phyloP scores from a whole-genome alignment of 495 filamentous ascomycete species.

The Penicillium cosmopolitanum region DNA sequence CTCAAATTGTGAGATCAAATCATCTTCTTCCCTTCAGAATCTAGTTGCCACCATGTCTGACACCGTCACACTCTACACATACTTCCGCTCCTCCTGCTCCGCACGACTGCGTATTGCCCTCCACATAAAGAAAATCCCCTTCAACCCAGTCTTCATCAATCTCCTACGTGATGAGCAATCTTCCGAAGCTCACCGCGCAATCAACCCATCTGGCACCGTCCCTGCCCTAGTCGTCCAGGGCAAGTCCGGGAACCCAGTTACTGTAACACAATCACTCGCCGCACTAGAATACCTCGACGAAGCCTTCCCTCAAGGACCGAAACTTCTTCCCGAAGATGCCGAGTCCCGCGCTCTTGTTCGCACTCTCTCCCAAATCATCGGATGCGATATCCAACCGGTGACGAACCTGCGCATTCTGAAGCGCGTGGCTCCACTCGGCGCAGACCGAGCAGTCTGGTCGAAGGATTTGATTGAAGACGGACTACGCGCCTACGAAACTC shows the following conservation, averaged over 20 bases:
- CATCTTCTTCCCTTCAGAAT: neutral
- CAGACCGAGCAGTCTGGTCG: conserved; percentile 41
- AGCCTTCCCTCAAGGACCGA: conserved; percentile 32
- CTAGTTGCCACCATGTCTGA: conserved; percentile 22
- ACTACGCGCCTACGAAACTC: conserved; percentile 51
- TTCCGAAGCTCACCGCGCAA: conserved; percentile 31
- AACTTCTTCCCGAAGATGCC: conserved; percentile 44
- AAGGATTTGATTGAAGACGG: conserved; percentile 46
- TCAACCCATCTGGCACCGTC: conserved; percentile 54
- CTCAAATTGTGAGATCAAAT: neutral
- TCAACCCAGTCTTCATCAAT: conserved; percentile 46
- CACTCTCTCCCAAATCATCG: conserved; percentile 49
- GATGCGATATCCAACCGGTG: conserved; percentile 53
- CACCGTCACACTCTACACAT: conserved; percentile 51
- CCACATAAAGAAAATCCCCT: conserved; percentile 48
- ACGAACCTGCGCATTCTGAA: conserved; percentile 53
- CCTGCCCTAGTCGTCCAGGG: conserved; percentile 49
- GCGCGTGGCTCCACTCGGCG: conserved; percentile 43
- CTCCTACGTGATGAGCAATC: conserved; percentile 50
- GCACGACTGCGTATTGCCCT: conserved; percentile 57
- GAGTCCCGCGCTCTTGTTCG: conserved; percentile 42
- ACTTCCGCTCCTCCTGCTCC: conserved; percentile 60
- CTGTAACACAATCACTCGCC: conserved; percentile 55
- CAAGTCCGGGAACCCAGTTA: conserved; percentile 24
- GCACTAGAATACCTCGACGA: conserved; percentile 60